phyloP scores from a whole-genome alignment of 169 alveolate species.

The Plasmodium ovale region DNA sequence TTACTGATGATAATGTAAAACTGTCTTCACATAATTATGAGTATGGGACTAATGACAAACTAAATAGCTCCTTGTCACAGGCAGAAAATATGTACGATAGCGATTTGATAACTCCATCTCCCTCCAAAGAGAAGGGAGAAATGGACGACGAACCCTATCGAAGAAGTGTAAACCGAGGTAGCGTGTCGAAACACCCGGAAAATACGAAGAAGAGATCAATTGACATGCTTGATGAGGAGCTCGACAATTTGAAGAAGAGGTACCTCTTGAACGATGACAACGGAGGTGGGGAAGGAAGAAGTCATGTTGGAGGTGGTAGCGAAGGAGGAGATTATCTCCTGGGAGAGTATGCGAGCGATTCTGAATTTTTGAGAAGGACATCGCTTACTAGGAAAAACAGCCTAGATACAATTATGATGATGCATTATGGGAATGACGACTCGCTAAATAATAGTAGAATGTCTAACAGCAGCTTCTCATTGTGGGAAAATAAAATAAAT shows the following conservation, averaged over 20 bases:
- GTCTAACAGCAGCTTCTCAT: constrained; percentile 21
- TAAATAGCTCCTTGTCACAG: constrained; percentile 22
- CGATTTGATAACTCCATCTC: constrained; percentile 67
- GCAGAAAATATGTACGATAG: constrained; percentile 40
- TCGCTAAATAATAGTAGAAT: constrained; percentile 30
- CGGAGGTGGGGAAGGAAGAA: not conserved
- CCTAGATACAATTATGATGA: not conserved
- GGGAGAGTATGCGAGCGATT: constrained; percentile 52
- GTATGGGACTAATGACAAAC: constrained; percentile 1
- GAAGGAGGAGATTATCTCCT: not conserved
- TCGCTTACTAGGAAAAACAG: constrained; percentile 14
- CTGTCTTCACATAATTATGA: constrained; percentile 12
- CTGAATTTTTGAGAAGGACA: constrained; percentile 32
- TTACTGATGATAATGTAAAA: constrained; percentile 36
- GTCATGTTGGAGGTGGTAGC: not conserved
- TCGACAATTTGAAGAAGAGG: constrained; percentile 1
- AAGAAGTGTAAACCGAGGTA: not conserved
- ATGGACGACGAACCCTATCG: not conserved
- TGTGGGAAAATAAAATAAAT: constrained; percentile 50
- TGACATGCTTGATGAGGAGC: constrained; percentile 30
- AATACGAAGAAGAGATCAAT: constrained; percentile 11
- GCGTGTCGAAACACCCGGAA: not conserved
- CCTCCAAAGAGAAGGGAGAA: constrained; percentile 23
- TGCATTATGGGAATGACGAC: constrained; percentile 66
- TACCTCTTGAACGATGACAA: not conserved